Percentiles rank a stretch among this genome's conserved stretches.
Conservation (phyloP, 257 asterid species). For the Capsicum chinense region DNA sequence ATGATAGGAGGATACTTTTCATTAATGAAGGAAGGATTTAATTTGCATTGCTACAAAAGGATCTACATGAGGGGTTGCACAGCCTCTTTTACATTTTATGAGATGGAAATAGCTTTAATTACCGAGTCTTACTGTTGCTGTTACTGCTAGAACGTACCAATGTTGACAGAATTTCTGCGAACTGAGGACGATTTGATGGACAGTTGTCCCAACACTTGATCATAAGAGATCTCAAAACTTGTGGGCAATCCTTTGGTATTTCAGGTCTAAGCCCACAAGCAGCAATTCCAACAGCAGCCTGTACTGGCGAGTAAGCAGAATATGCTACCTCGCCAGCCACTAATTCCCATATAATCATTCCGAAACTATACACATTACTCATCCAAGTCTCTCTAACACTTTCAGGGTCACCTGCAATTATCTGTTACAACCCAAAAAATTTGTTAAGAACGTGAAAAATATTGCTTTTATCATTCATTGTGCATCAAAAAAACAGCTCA, state of each 20-base stretch:
- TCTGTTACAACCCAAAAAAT: conserved; percentile 48
- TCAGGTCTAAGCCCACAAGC: conserved; percentile 99
- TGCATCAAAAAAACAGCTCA: not conserved
- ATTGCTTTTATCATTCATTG: not conserved
- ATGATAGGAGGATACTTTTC: conserved; percentile 17
- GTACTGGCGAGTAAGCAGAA: conserved; percentile 95
- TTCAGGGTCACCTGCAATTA: conserved; percentile 97
- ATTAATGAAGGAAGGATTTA: not conserved
- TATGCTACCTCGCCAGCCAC: conserved; percentile 87
- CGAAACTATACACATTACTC: conserved; percentile 94
- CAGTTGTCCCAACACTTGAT: conserved; percentile 82
- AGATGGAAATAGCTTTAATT: conserved; percentile 38
- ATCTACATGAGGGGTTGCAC: conserved; percentile 30
- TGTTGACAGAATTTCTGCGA: conserved; percentile 68
- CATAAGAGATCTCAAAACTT: conserved; percentile 69
- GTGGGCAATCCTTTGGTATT: conserved; percentile 86
- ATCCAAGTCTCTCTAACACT: conserved; percentile 88
- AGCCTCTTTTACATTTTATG: conserved; percentile 21
- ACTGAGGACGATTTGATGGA: conserved; percentile 90
- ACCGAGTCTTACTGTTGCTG: conserved; percentile 47
- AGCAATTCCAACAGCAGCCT: conserved; percentile 98
- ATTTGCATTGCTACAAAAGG: not conserved
- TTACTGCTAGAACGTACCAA: conserved; percentile 54
- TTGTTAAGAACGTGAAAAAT: conserved; percentile 24
- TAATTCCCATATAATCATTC: conserved; percentile 95